Evolutionary conservation across 1,139 yeast genomes (phyloP), one percentile per base, ranked within the genome.

Genomic region (Suhomyces panamericanus): DNA sequence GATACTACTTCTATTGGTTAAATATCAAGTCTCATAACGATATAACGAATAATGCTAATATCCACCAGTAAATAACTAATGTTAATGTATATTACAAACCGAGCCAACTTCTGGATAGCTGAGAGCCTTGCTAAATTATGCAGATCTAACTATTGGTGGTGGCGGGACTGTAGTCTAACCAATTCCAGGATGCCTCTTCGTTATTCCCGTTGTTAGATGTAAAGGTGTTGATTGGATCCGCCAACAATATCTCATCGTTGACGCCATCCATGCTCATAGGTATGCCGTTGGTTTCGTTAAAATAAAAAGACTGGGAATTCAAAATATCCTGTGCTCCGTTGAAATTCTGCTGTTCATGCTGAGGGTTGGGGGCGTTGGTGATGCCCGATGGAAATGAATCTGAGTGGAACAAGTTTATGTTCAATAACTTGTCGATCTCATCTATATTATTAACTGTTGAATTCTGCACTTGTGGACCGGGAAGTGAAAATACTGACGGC

Each of bases 381-480:
- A 53, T 51, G 17, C 58, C 64, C 39, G 58, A 55, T 12, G 55
- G 57, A 43, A 60, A 67, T 35, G 57, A 48, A 33, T 69, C 74
- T 16, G 67, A 53, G 49, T 67, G 75, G 49, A 72, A 73, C 34
- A 71, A 54, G 48, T 70, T 71, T 62, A 70, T 63, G 50, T 71
- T 70, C 38, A 73, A 60, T 35, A 73, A 56, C 45, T 66, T 67
- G 47, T 73, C 78, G 29, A 73, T 69, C 44, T 73, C 77, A 51
- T 73, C 78, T n/a, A 52, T 52, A 43, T 58, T 50, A 35, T 42
- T 50, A 27, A 31, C 39, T 10, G 47, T 38, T 3, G 45, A 22
- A 20, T 30, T 28, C 15, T 33, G 43, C 13, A 41, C 20, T 4
- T 20, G 26, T 3, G 41, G 39, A 17, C 29, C 35, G 4, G 36